phyloP scores from a whole-genome alignment of 2,329 filamentous ascomycete species.

The Verticillium dahliae region DNA sequence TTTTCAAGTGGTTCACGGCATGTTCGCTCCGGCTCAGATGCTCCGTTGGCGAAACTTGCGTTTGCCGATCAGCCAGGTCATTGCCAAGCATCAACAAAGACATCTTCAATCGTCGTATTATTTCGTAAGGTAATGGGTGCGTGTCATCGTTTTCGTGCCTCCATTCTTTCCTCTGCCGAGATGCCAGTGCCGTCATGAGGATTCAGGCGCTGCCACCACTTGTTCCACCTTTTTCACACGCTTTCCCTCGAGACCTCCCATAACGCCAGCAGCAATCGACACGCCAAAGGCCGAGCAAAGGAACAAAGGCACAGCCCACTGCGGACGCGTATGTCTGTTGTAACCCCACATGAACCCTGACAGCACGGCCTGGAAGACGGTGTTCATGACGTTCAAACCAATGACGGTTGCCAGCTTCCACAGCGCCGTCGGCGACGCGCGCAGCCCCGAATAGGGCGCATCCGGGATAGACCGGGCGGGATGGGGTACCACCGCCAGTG shows the following conservation, averaged over 20 bases:
- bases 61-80: background rate
- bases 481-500: constrained; percentile 49
- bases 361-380: constrained; percentile 66
- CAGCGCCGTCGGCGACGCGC: constrained; percentile 57
- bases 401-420: constrained; percentile 79
- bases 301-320: constrained; percentile 74
- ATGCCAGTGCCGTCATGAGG: background rate
- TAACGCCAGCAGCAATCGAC: constrained; percentile 60
- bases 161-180: background rate
- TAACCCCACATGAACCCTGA: constrained; percentile 79
- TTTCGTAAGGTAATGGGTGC: background rate
- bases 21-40: background rate
- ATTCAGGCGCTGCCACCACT: constrained; percentile 25
- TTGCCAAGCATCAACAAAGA: background rate
- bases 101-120: background rate
- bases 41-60: background rate
- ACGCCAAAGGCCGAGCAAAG: constrained; percentile 69
- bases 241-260: constrained; percentile 67
- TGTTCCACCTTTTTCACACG: constrained; percentile 67
- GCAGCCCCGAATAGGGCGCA: constrained; percentile 64
- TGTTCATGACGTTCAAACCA: constrained; percentile 74
- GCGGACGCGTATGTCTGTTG: constrained; percentile 66
- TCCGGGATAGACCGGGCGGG: constrained; percentile 58
- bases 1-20: background rate
- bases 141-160: background rate